Conservation (phyloP, 257 asterid species). For the Nicotiana paniculata region DNA sequence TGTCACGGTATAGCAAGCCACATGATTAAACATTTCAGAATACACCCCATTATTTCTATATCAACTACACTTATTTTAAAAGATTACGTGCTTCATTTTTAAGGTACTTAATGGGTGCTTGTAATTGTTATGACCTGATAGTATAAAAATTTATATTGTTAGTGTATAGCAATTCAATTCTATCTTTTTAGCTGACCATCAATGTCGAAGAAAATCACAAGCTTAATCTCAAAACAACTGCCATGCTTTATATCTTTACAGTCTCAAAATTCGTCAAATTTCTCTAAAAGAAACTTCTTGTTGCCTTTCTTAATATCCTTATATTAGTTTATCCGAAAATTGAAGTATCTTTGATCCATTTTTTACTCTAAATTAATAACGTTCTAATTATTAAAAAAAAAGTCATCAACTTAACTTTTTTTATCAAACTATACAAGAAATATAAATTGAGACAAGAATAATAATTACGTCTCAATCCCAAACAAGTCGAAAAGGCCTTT, state of each 20-base stretch:
- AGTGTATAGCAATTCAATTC: not conserved
- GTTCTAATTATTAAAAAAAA: not conserved
- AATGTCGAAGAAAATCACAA: not conserved
- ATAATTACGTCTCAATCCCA: too few species aligned
- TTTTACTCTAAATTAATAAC: not conserved
- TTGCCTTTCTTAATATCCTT: not conserved
- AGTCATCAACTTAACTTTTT: not conserved
- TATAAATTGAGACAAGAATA: not conserved
- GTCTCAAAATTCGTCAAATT: not conserved
- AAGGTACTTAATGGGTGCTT: not conserved
- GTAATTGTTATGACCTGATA: not conserved
- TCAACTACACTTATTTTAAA: not conserved
- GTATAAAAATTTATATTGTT: not conserved
- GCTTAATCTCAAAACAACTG: not conserved
- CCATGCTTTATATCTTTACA: not conserved
- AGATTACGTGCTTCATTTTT: not conserved
- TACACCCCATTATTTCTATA: too few species aligned
- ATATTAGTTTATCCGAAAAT: not conserved
- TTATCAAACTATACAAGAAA: not conserved
- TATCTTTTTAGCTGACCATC: not conserved
- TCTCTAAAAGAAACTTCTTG: not conserved
- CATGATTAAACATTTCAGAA: not conserved
- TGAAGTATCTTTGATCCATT: not conserved
- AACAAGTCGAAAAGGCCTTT: not conserved
- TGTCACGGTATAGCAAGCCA: not conserved